Evolutionary conservation across 2,329 filamentous ascomycete species (phyloP), one percentile per base, ranked within the genome.

Genomic region (Fusarium buxicola): DNA sequence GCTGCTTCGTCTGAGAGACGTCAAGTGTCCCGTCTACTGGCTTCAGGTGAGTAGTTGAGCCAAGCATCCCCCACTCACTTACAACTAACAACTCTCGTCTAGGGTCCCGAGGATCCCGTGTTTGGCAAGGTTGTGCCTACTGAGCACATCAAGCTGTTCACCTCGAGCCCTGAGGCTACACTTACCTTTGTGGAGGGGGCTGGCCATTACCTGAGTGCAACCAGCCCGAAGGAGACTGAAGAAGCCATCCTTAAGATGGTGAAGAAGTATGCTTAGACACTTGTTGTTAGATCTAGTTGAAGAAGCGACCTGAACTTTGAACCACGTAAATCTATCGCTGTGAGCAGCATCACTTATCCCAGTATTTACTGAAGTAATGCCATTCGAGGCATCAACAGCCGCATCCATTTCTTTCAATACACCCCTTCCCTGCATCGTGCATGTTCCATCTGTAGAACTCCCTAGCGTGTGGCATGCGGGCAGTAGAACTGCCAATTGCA

Each of bases 1-100:
- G 6, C 66, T 82, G 8, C 58, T 76, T n/a, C 74, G 83, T 10
- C 54, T 84, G 32, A 60, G 74, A 16, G 79, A 84, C 58, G 69
- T 85, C 55, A 78, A 73, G 55, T 85, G 82, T 53, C 82, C 82
- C 3, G 80, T 85, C 8, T 76, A 81, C 52, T 85, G 82, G 83
- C 73, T 84, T 13, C 82, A 84, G 69, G 81, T 83, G 59, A 64
- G 75, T 52, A 24, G 43, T 8, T 16, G 21, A 25, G 12, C 10
- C 31, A 72, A 25, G 15, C 7, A 16, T 7, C 34, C 16, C 36
- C 11, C 28, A 11, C 10, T 7, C 16, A 28, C 35, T 18, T n/a
- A 13, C 2, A 55, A 18, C 54, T 67, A 44, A 70, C 16, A 3
- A n/a, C 38, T n/a, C 16, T 13, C 7, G 12, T 34, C 2, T 21